phyloP scores from a whole-genome alignment of 805 yeast genomes.

The Sporopachydermia lactativora region DNA sequence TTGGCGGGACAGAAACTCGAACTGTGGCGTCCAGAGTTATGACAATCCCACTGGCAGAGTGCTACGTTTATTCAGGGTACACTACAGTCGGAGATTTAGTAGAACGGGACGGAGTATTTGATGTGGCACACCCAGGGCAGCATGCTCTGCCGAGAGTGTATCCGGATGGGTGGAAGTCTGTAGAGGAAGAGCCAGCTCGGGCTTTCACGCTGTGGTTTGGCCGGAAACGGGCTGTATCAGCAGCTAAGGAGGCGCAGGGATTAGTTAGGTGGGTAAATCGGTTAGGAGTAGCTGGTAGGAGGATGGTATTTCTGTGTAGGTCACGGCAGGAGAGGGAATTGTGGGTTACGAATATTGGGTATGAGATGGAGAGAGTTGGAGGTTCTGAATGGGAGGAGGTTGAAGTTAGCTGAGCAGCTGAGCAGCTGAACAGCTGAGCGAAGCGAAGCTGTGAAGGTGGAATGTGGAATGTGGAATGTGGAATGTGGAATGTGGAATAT shows the following conservation, averaged over 20 bases:
- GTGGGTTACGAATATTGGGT: conserved; percentile 42
- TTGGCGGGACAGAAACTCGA: conserved; percentile 31
- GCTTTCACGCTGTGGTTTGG: conserved; percentile 84
- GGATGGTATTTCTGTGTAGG: conserved; percentile 64
- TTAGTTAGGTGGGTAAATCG: conserved; percentile 26
- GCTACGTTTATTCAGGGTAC: conserved; percentile 67
- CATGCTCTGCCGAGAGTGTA: conserved; percentile 57
- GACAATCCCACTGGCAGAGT: conserved; percentile 46
- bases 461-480: no score
- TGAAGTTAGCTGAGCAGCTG: no score
- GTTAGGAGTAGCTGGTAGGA: conserved; percentile 52
- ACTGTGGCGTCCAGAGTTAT: conserved; percentile 37
- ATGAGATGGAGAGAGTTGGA: conserved; percentile 9
- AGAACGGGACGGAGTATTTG: conserved; percentile 28
- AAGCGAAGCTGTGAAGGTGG: no score
- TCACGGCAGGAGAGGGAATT: conserved; percentile 72
- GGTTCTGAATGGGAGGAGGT: no score
- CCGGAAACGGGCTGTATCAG: conserved; percentile 33
- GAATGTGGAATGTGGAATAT: no score
- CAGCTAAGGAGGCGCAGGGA: conserved; percentile 5
- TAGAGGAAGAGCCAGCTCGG: conserved; percentile 61
- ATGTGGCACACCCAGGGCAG: conserved; percentile 37
- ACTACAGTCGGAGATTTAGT: conserved; percentile 44
- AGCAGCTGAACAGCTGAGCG: no score
- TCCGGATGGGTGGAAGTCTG: conserved; percentile 71